Evolutionary conservation across 108 stramenopile species (phyloP).

Genomic region (Skeletonema menzelii): DNA sequence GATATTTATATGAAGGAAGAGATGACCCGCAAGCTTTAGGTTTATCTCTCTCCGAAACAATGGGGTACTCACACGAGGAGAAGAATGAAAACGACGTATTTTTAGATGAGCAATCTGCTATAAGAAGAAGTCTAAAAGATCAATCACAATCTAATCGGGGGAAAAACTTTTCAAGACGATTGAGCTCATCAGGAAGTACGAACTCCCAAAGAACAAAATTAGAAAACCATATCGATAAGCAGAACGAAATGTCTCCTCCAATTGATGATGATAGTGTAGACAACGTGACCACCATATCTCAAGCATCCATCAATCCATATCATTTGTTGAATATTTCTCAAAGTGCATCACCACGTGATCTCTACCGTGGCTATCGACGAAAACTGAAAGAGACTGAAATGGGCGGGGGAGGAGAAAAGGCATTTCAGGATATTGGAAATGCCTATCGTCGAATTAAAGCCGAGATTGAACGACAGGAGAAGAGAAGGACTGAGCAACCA

Average conservation of each 20-base stretch:
- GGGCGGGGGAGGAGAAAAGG: constrained; percentile 32
- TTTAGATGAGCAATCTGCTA: constrained; percentile 28
- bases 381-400: constrained; percentile 22
- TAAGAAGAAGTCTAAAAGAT: constrained; percentile 19
- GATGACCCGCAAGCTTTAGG: not conserved
- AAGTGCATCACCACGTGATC: constrained; percentile 15
- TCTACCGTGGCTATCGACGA: constrained; percentile 26
- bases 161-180: not conserved
- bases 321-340: constrained; percentile 22
- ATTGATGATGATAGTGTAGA: constrained; percentile 20
- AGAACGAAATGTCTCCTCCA: not conserved
- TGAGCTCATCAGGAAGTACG: not conserved
- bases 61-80: not conserved
- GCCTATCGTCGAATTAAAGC: constrained; percentile 38
- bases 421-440: constrained; percentile 40
- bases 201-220: constrained; percentile 18
- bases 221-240: constrained; percentile 19
- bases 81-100: constrained; percentile 1
- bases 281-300: constrained; percentile 47
- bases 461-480: constrained; percentile 29
- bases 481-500: constrained; percentile 7
- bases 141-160: not conserved
- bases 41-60: not conserved
- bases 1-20: not conserved
- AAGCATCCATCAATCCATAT: constrained; percentile 43